Conservation (phyloP, 2,329 filamentous ascomycete genomes). For the Phaeophleospora eucalypticola region DNA sequence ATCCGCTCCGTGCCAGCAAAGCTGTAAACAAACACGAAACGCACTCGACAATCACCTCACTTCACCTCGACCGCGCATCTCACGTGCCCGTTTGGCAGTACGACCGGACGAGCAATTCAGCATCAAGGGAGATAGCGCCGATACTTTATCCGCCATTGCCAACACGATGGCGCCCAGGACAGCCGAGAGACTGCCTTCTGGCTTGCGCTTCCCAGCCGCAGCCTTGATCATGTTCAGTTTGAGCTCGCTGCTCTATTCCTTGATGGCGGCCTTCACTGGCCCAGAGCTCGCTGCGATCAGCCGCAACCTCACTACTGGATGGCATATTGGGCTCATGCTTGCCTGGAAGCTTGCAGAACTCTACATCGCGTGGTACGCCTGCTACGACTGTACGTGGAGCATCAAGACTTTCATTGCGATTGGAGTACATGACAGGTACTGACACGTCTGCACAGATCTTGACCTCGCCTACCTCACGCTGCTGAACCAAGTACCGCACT, state of each 20-base stretch:
- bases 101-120: constrained; percentile 28
- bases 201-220: constrained; percentile 40
- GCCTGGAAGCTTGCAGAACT: constrained; percentile 62
- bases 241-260: constrained; percentile 61
- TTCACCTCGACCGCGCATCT: constrained; percentile 10
- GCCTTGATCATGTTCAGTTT: constrained; percentile 57
- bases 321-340: constrained; percentile 55
- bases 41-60: constrained; percentile 1
- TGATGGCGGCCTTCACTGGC: constrained; percentile 56
- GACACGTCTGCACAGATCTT: constrained; percentile 31
- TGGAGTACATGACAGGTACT: constrained; percentile 4
- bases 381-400: constrained; percentile 62
- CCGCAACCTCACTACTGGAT: constrained; percentile 58
- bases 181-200: constrained; percentile 32
- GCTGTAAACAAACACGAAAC: too few species aligned
- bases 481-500: constrained; percentile 69
- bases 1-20: too few species aligned
- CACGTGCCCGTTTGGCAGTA: constrained; percentile 30
- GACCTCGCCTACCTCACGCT: constrained; percentile 47
- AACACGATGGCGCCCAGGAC: constrained; percentile 9
- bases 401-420: background rate
- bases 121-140: constrained; percentile 17
- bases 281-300: constrained; percentile 66
- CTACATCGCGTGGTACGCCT: constrained; percentile 66
- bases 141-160: constrained; percentile 12